Conservation (phyloP, 495 filamentous ascomycete genomes). For the Aspergillus haitiensis region DNA sequence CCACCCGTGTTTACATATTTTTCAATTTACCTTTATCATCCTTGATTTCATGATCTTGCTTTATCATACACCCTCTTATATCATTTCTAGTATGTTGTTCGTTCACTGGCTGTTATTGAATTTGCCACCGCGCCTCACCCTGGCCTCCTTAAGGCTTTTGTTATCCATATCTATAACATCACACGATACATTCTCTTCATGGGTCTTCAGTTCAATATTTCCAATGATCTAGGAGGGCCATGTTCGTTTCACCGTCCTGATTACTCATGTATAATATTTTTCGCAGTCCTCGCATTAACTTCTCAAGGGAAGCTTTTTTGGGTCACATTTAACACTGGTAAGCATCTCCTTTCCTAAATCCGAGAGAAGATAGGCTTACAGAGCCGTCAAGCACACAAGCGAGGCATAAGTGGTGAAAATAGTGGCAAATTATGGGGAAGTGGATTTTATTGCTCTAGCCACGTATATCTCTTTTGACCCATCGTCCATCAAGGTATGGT, state of each 20-base stretch:
- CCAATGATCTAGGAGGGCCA: not conserved
- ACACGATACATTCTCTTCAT: slow-evolving; percentile 1
- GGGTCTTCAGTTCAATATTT: not conserved
- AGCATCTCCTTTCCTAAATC: not conserved
- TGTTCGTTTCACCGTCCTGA: not conserved
- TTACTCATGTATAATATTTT: not conserved
- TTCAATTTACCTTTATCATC: not conserved
- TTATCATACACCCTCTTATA: not conserved
- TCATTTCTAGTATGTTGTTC: not conserved
- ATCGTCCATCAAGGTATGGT: not conserved
- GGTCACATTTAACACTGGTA: not conserved
- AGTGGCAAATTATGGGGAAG: not conserved
- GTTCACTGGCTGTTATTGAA: slow-evolving; percentile 7
- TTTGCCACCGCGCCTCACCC: slow-evolving; percentile 20
- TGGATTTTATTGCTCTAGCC: not conserved
- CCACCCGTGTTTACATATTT: not conserved
- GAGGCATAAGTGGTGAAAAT: not conserved
- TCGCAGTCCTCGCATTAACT: not conserved
- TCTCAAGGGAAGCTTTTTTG: not conserved
- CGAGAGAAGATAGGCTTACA: not conserved
- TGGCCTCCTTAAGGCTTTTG: slow-evolving; percentile 20
- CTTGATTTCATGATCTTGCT: not conserved
- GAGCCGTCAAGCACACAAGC: not conserved
- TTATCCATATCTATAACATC: slow-evolving; percentile 5
- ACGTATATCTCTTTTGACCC: not conserved